These are phyloP conservation scores for Salix arbutifolia DNA, from an alignment of 345 rosid species.

Conservation along the genomic window DNA sequence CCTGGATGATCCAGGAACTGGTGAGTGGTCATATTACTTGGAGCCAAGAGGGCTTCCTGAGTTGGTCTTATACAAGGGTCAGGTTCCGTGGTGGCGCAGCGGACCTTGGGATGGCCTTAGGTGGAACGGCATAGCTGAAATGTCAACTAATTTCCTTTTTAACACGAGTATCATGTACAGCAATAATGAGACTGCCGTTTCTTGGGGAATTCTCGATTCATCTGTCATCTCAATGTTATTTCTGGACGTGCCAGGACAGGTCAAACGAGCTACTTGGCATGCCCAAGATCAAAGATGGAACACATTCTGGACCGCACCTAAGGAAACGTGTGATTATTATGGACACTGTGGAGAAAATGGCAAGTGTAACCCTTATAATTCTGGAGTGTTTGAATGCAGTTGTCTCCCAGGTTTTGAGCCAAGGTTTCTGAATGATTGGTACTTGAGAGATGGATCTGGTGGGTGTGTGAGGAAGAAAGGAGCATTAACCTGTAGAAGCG, in stretches of 20 bases:
- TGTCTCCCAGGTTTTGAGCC: conserved; percentile 13
- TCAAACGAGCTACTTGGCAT: neutral
- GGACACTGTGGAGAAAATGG: neutral
- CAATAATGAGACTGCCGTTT: neutral
- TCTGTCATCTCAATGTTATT: neutral
- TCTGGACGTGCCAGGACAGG: neutral
- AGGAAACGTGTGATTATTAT: conserved; percentile 1
- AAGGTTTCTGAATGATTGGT: neutral
- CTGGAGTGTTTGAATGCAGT: neutral
- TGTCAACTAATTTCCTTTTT: neutral
- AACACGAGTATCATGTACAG: neutral
- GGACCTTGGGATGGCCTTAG: neutral
- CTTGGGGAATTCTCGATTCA: neutral
- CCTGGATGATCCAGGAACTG: neutral
- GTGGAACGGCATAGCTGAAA: neutral
- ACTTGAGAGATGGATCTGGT: neutral
- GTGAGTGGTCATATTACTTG: neutral
- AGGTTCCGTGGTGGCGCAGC: neutral
- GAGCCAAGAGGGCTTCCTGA: neutral
- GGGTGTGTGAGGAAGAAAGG: conserved; percentile 9
- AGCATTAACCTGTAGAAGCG: neutral
- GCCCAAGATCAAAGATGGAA: neutral
- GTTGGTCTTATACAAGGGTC: neutral
- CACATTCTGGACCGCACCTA: neutral
- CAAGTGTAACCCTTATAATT: neutral